phyloP scores from a whole-genome alignment of 148 eudicot genomes.

The Cornus florida region DNA sequence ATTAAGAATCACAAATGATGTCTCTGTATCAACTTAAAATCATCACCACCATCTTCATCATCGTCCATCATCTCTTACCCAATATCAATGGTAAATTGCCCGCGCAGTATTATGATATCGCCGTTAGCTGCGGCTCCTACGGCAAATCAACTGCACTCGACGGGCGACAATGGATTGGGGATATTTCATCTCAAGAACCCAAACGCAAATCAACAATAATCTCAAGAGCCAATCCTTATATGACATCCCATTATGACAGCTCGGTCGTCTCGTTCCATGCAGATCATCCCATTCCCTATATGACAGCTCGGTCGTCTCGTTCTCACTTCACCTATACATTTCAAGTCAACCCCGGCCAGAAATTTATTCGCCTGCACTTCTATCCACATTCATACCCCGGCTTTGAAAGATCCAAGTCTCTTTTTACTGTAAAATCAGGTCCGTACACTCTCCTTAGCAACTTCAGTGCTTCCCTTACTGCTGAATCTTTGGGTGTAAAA shows the following conservation, averaged over 20 bases:
- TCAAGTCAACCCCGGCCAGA: conserved; percentile 21
- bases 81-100: neutral
- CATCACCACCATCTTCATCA: neutral
- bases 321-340: conserved; percentile 18
- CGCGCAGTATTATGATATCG: neutral
- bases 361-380: conserved; percentile 32
- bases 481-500: conserved; percentile 3
- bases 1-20: no score
- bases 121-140: conserved; percentile 21
- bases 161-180: conserved; percentile 25
- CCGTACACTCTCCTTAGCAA: conserved; percentile 36
- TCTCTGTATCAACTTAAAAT: no score
- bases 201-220: conserved; percentile 11
- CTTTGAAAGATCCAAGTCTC: conserved; percentile 14
- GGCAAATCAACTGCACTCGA: conserved; percentile 10
- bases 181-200: neutral
- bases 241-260: neutral
- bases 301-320: conserved; percentile 13
- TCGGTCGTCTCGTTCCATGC: conserved; percentile 1
- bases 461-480: conserved; percentile 39
- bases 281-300: conserved; percentile 11
- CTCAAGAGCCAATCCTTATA: neutral
- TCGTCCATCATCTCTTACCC: neutral
- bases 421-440: conserved; percentile 37
- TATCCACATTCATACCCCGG: conserved; percentile 16